Evolutionary conservation across 768 basidiomycete genomes (phyloP).

Genomic region (Dacryopinax primogenitus): DNA sequence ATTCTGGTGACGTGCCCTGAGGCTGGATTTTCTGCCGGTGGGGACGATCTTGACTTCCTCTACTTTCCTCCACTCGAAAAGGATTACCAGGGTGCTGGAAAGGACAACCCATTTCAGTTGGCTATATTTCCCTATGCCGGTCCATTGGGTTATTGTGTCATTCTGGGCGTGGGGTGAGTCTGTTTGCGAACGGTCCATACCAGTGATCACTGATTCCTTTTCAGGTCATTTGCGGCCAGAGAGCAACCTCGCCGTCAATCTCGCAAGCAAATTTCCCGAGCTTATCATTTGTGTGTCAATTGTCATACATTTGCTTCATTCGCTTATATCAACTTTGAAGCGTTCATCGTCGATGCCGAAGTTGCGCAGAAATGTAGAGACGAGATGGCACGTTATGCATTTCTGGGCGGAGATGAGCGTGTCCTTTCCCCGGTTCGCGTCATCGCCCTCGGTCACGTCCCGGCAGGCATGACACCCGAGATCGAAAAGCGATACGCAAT

Average conservation of each 20-base stretch:
- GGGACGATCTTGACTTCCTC: not conserved
- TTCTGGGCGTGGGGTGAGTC: not conserved
- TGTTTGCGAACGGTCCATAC: not conserved
- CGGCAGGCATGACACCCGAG: not conserved
- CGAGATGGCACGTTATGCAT: not conserved
- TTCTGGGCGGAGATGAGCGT: not conserved
- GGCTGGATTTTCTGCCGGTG: no score
- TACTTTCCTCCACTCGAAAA: not conserved
- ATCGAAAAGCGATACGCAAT: not conserved
- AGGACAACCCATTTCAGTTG: not conserved
- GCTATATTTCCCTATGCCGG: not conserved
- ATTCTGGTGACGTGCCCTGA: not conserved
- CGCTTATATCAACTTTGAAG: not conserved
- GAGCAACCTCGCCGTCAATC: not conserved
- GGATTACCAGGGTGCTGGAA: not conserved
- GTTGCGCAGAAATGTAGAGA: not conserved
- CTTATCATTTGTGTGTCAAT: not conserved
- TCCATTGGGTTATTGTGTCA: not conserved
- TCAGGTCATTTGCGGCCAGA: not conserved
- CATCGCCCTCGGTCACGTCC: not conserved
- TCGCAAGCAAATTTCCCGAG: slow-evolving; percentile 1
- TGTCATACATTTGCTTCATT: not conserved
- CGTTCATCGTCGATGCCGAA: slow-evolving; percentile 4
- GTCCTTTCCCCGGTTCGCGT: not conserved
- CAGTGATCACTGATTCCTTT: not conserved